Evolutionary conservation across 176 grass and related monocot genomes (phyloP).

Genomic region (Eleusine coracana): DNA sequence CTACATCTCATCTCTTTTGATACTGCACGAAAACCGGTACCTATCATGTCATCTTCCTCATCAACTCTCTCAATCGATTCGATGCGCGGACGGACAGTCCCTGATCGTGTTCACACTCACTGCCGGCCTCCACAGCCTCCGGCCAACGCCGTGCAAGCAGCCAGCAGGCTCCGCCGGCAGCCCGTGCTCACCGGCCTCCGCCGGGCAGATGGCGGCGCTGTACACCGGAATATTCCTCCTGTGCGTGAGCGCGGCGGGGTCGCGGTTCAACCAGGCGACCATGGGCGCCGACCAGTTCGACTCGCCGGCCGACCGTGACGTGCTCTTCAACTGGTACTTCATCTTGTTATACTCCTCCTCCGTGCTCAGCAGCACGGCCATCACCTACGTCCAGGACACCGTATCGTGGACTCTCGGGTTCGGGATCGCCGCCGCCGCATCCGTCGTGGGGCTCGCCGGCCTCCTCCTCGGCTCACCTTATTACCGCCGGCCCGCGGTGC

Average conservation of each 20-base stretch:
- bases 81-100: constrained; percentile 35
- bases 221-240: constrained; percentile 54
- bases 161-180: constrained; percentile 27
- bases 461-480: constrained; percentile 56
- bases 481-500: constrained; percentile 40
- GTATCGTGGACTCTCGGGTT: constrained; percentile 66
- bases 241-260: constrained; percentile 57
- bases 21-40: background rate
- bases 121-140: constrained; percentile 4
- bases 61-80: background rate
- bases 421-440: constrained; percentile 29
- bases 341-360: constrained; percentile 51
- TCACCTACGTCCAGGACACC: constrained; percentile 72
- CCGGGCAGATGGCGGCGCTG: constrained; percentile 47
- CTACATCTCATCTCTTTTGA: no score
- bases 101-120: constrained; percentile 65
- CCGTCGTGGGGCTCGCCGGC: constrained; percentile 36
- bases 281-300: constrained; percentile 85
- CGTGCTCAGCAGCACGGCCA: constrained; percentile 49
- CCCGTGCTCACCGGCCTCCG: constrained; percentile 49
- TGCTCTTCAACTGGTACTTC: constrained; percentile 90
- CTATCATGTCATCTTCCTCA: no score
- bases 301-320: constrained; percentile 41
- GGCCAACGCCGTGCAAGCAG: background rate
- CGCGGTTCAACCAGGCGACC: constrained; percentile 68